Base-by-base conservation (phyloP, 768 basidiomycete genomes). In the Mycena crocata region DNA sequence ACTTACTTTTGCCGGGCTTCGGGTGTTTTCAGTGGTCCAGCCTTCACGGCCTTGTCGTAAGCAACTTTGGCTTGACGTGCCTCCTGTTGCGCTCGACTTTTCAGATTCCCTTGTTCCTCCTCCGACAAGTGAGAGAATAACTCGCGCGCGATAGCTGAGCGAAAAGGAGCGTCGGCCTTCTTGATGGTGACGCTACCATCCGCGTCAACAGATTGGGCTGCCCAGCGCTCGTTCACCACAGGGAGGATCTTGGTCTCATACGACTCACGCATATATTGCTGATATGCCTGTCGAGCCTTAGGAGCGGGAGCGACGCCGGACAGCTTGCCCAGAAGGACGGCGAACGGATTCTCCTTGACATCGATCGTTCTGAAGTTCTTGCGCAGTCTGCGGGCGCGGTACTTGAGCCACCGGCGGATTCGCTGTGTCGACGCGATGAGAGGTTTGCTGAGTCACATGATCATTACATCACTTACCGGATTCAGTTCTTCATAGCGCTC, bases 211-310 rank as follows among this genome's bases (percentile, higher is more conserved):
- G 30, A 24, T 4, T 26, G 3, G 23, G 48, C 57, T 3, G 39
- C 15, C 64, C 57, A 52, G 32, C 45, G 50, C 21, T 21, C 57
- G 3, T 21, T 9, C 6, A 59, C 64, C 8, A 44, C 26, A 3
- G 31, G 30, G 7, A 26, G 39, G 35, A 58, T 58, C 19, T 30
- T 10, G 26, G 30, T 21, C 10, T n/a, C 24, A n/a, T 50, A 50
- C 23, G 8, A 23, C 31, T 66, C 64, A 1, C 28, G 57, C 57
- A 59, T 54, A 26, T 54, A 66, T 28, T 66, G 64, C 51, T 66
- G 64, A 24, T 35, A 66, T 1, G 28, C 57, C 34, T 66, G 64
- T 5, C 57, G 28, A 12, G 57, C 64, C 23, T 59, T 66, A 1
- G 30, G 57, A 0, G 51, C 31, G 32, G 9, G 10, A n/a, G 5